Percentiles rank a stretch among this genome's conserved stretches.
Evolutionary conservation across 2,329 filamentous ascomycete genomes (phyloP).

Genomic region (Colletotrichum neosansevieriae): DNA sequence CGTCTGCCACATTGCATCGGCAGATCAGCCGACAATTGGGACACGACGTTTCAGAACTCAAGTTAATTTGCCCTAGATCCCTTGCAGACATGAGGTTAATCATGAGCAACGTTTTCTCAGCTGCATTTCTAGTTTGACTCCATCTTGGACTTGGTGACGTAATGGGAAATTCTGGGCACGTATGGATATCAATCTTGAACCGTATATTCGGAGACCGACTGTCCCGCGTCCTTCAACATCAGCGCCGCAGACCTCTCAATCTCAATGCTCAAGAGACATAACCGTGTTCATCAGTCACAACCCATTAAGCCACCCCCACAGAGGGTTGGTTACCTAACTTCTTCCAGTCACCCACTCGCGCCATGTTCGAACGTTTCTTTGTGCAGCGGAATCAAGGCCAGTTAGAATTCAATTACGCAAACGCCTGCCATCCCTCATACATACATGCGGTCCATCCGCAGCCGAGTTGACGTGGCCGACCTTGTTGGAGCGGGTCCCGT

Average conservation of each 20-base stretch:
- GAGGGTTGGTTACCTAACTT: too few relatives aligned
- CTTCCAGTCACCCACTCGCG: neutral
- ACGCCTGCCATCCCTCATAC: slow-evolving; percentile 42
- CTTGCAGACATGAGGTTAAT: neutral
- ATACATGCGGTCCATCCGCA: slow-evolving; percentile 43
- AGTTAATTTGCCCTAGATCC: neutral
- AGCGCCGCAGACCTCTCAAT: neutral
- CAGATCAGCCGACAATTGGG: neutral
- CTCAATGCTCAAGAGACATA: neutral
- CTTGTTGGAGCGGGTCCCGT: slow-evolving; percentile 15
- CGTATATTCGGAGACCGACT: neutral
- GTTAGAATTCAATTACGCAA: slow-evolving; percentile 41
- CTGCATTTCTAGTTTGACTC: neutral
- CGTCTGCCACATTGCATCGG: neutral
- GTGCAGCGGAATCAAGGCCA: slow-evolving; percentile 27
- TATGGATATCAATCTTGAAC: neutral
- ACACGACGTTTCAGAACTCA: slow-evolving; percentile 15
- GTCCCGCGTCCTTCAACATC: neutral
- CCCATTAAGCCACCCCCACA: too few relatives aligned
- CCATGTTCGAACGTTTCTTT: neutral
- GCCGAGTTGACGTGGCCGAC: slow-evolving; percentile 32
- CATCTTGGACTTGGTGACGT: neutral
- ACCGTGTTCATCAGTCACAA: too few relatives aligned
- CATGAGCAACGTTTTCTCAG: neutral
- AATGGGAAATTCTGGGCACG: neutral